Conservation (phyloP, 179 eudicot genomes). For the Drosera spatulata region DNA sequence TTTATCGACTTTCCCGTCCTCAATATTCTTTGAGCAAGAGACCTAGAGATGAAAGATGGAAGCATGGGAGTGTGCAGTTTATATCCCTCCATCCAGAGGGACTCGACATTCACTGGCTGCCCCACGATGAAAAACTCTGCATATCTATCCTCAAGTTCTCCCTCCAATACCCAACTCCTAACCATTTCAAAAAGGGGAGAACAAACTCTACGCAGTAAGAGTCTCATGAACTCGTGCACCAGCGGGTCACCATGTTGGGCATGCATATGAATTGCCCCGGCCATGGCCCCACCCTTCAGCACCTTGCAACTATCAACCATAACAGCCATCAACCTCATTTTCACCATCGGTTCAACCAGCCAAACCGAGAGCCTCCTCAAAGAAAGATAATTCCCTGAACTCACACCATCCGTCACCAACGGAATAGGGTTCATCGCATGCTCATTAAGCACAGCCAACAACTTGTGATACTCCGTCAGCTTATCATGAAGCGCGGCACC, state of each 20-base stretch:
- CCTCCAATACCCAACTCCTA: slow-evolving; percentile 97
- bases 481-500: slow-evolving; percentile 94
- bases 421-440: slow-evolving; percentile 93
- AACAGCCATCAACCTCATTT: slow-evolving; percentile 92
- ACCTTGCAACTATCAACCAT: slow-evolving; percentile 88
- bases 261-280: slow-evolving; percentile 94
- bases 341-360: slow-evolving; percentile 89
- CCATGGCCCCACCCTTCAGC: slow-evolving; percentile 91
- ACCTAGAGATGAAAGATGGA: slow-evolving; percentile 84
- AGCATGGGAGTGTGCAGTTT: slow-evolving; percentile 78
- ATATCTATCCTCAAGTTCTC: slow-evolving; percentile 95
- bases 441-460: slow-evolving; percentile 83
- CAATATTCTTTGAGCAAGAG: slow-evolving; percentile 77
- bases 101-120: slow-evolving; percentile 87
- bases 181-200: slow-evolving; percentile 99
- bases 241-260: slow-evolving; percentile 96
- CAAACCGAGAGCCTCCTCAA: slow-evolving; percentile 81
- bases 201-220: slow-evolving; percentile 74
- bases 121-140: slow-evolving; percentile 77
- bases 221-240: slow-evolving; percentile 79
- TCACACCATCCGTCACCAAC: slow-evolving; percentile 47
- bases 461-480: slow-evolving; percentile 80
- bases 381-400: slow-evolving; percentile 68
- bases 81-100: slow-evolving; percentile 96
- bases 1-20: slow-evolving; percentile 97